Evolutionary conservation across 169 alveolate species (phyloP).

Genomic region (Plasmodium gallinaceum): DNA sequence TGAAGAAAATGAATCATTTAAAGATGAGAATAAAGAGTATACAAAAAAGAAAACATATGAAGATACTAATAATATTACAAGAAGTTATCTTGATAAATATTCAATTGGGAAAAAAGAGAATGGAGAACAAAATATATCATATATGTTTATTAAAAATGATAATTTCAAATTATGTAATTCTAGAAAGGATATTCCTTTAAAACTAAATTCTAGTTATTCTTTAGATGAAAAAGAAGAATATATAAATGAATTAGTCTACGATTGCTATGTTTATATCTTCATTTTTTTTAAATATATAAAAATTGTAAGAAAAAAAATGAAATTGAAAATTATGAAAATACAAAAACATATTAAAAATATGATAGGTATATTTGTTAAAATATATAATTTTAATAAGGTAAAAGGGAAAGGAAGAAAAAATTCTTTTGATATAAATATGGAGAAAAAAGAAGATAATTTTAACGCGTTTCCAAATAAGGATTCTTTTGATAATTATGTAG

Average conservation of each 20-base stretch:
- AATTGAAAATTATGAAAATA: conserved; percentile 40
- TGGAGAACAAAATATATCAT: neutral
- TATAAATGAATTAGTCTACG: conserved; percentile 28
- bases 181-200: neutral
- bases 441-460: neutral
- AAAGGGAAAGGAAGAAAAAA: neutral
- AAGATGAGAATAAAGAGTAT: neutral
- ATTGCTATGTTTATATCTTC: conserved; percentile 48
- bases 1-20: neutral
- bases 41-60: neutral
- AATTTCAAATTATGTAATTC: neutral
- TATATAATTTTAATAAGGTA: conserved; percentile 39
- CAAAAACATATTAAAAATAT: conserved; percentile 68
- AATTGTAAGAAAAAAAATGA: conserved; percentile 26
- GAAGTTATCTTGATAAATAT: too few species aligned
- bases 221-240: neutral
- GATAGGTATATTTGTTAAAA: conserved; percentile 27
- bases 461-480: neutral
- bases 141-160: neutral
- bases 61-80: too few species aligned
- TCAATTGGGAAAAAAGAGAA: too few species aligned
- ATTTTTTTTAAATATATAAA: conserved; percentile 48
- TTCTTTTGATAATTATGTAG: neutral
- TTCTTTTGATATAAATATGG: neutral
- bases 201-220: neutral